phyloP scores from a whole-genome alignment of 805 yeast species.

The Yarrowia deformans region DNA sequence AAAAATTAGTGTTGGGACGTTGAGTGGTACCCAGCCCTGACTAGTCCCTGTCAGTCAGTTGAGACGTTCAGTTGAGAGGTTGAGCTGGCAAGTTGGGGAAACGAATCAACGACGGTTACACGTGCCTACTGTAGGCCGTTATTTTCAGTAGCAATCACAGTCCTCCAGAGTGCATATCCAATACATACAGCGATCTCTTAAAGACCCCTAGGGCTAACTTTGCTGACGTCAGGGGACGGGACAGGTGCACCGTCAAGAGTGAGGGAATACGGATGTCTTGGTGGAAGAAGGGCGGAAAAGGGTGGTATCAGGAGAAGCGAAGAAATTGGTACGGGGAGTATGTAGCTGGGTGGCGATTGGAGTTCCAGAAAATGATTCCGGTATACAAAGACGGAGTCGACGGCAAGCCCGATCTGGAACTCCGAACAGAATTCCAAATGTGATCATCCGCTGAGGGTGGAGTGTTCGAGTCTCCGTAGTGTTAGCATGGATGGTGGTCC shows the following conservation, averaged over 20 bases:
- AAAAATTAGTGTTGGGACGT: constrained; percentile 21
- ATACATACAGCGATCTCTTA: background rate
- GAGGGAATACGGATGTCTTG: constrained; percentile 21
- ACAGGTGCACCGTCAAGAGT: constrained; percentile 4
- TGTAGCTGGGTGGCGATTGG: too few relatives aligned
- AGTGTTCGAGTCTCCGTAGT: background rate
- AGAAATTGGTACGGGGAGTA: too few relatives aligned
- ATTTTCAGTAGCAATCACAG: too few relatives aligned
- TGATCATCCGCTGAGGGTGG: constrained; percentile 7
- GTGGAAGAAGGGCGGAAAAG: background rate
- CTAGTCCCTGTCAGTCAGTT: background rate
- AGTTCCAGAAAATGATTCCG: too few relatives aligned
- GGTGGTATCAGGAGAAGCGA: too few relatives aligned
- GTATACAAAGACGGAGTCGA: too few relatives aligned
- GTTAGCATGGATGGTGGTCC: background rate
- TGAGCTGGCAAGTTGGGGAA: background rate
- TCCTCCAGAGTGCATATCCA: too few relatives aligned
- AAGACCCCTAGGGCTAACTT: background rate
- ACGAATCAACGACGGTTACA: too few relatives aligned
- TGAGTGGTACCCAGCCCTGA: constrained; percentile 3
- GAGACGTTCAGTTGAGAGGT: background rate
- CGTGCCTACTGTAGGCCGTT: too few relatives aligned
- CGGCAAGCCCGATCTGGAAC: background rate
- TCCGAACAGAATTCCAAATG: background rate
- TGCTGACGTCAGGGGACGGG: constrained; percentile 36